A percentile compares a stretch with the other conserved stretches of the same genome.
Conservation (phyloP, 192 early-diverging fungal species). For the Coemansia aciculifera region DNA sequence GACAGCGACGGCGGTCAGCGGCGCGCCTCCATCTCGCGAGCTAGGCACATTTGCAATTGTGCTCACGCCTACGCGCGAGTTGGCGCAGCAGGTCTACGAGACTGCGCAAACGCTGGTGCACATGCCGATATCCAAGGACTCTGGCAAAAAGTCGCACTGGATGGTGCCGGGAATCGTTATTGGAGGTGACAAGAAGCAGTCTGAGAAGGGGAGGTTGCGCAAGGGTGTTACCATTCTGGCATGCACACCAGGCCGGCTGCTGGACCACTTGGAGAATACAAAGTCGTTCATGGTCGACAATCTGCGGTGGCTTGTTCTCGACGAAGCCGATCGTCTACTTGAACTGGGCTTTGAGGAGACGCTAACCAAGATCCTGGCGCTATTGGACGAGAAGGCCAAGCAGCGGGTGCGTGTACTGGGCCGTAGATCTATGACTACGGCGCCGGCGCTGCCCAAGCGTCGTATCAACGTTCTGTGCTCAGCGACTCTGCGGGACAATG, state of each 20-base stretch:
- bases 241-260: slow-evolving; percentile 92
- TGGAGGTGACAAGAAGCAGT: slow-evolving; percentile 79
- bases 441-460: slow-evolving; percentile 59
- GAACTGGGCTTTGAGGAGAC: slow-evolving; percentile 92
- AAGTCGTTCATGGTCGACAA: slow-evolving; percentile 80
- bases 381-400: slow-evolving; percentile 57
- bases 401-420: slow-evolving; percentile 21
- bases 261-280: slow-evolving; percentile 84
- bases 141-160: slow-evolving; percentile 64
- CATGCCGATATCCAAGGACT: slow-evolving; percentile 50
- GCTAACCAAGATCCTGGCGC: slow-evolving; percentile 65
- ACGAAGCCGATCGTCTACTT: slow-evolving; percentile 96
- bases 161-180: slow-evolving; percentile 81
- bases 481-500: slow-evolving; percentile 86
- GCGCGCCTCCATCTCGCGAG: slow-evolving; percentile 60
- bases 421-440: slow-evolving; percentile 26
- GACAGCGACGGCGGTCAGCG: slow-evolving; percentile 37
- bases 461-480: slow-evolving; percentile 85
- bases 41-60: slow-evolving; percentile 91
- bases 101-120: slow-evolving; percentile 74
- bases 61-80: slow-evolving; percentile 94
- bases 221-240: slow-evolving; percentile 91
- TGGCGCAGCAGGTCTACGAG: slow-evolving; percentile 89
- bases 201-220: slow-evolving; percentile 77
- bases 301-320: slow-evolving; percentile 93